Evolutionary conservation across 1,139 yeast genomes (phyloP).

Genomic region (Sugiyamaella castrensis): DNA sequence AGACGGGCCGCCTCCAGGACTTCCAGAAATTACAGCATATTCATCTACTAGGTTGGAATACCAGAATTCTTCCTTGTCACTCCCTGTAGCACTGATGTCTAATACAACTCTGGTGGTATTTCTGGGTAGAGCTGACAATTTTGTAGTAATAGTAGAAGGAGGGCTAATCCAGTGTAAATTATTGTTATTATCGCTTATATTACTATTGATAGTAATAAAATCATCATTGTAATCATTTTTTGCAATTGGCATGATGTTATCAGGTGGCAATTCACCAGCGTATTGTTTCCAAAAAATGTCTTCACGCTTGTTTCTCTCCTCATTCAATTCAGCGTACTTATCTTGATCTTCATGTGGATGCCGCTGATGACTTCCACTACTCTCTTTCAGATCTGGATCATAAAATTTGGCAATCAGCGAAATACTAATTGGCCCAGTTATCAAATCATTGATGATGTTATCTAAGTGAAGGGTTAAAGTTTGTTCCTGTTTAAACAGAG

Average conservation of each 20-base stretch:
- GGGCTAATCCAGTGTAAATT: constrained; percentile 7
- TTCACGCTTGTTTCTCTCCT: background rate
- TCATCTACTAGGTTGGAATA: constrained; percentile 38
- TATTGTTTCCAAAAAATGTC: constrained; percentile 10
- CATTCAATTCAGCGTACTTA: background rate
- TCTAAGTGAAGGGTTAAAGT: constrained; percentile 54
- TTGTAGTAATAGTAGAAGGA: background rate
- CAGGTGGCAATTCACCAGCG: constrained; percentile 6
- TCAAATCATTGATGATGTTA: constrained; percentile 54
- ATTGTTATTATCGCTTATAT: background rate
- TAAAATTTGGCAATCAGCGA: constrained; percentile 36
- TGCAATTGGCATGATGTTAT: background rate
- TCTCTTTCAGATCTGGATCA: constrained; percentile 3
- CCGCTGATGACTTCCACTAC: too few relatives aligned
- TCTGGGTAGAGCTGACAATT: constrained; percentile 41
- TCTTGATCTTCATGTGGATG: background rate
- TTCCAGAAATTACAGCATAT: background rate
- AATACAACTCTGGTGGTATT: constrained; percentile 60
- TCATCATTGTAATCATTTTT: constrained; percentile 34
- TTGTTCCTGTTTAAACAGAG: constrained; percentile 44
- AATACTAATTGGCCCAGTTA: constrained; percentile 62
- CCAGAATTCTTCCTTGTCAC: constrained; percentile 83
- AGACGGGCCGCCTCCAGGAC: constrained; percentile 40
- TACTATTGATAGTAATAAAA: background rate
- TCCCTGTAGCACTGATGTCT: constrained; percentile 68